Base-by-base conservation (phyloP, 2,329 filamentous ascomycete species). In the Fusarium neocosmosporiellum region DNA sequence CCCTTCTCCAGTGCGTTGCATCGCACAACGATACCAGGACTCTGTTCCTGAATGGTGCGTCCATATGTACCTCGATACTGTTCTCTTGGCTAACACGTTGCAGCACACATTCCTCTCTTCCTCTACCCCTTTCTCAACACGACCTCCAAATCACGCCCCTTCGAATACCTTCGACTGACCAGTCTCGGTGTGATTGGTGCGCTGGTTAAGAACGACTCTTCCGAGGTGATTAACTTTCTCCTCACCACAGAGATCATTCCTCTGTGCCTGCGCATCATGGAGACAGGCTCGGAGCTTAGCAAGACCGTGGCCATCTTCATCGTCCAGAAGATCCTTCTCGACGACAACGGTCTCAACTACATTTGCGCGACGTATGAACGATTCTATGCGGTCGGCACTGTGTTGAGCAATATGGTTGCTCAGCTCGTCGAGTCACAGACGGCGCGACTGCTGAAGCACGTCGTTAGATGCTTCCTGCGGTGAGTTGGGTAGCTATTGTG, bases 291-390 rank as follows among this genome's bases (percentile, higher is more conserved):
- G 1, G 96, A 99, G 84, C 89, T 99, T 69, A 98, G 95, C 87
- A 99, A 99, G 87, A 99, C 96, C 1, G 96, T 99, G 16, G 96
- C 96, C 66, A 99, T 99, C 78, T 99, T 99, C 86, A 99, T 99
- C 78, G 96, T 99, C 20, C 96, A 99, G 84, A 99, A 99, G 88
- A 99, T 99, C 29, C 86, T 99, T 60, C 89, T 99, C 4, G 96
- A 99, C 80, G 96, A 99, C 78, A 96, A 97, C 78, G 96, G 96
- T 5, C 88, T 99, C 71, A 96, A 96, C 79, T 99, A 99, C 83
- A 99, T 99, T 67, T 99, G 96, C 84, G 96, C 97, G 73, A 99
- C 96, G 1, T 99, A 99, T 78, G 96, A 99, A 86, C 90, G 96
- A 22, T 99, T 99, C 84, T 99, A 98, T 77, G 96, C 96, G 9